Evolutionary conservation across 306 rosid species (phyloP).

Genomic region (Malus sylvestris): DNA sequence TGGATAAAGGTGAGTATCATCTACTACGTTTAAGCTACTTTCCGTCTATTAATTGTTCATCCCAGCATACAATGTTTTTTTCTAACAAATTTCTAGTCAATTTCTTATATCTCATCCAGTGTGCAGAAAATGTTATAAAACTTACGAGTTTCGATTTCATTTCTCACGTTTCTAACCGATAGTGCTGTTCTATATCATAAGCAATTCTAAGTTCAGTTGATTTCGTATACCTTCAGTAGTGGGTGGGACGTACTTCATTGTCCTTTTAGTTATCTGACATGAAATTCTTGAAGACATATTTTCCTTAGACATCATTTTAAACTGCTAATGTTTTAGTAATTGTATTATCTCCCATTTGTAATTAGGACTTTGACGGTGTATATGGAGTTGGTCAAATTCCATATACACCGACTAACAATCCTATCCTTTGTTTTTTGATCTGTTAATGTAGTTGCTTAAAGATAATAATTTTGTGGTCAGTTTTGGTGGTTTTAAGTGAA

Average conservation of each 20-base stretch:
- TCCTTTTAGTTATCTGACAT: not conserved
- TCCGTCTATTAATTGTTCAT: not conserved
- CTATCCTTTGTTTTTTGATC: not conserved
- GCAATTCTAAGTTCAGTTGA: not conserved
- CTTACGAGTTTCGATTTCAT: not conserved
- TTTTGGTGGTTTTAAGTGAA: not conserved
- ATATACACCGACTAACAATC: not conserved
- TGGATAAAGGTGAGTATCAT: conserved; percentile 66
- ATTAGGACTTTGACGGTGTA: not conserved
- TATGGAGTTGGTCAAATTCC: not conserved
- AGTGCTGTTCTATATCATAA: not conserved
- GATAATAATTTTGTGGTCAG: not conserved
- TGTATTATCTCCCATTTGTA: not conserved
- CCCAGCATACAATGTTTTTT: not conserved
- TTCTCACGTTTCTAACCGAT: not conserved
- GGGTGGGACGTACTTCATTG: not conserved
- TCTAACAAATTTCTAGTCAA: not conserved
- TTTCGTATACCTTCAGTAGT: not conserved
- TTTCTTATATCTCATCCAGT: not conserved
- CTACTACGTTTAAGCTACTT: not conserved
- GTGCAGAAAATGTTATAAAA: not conserved
- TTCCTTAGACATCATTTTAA: not conserved
- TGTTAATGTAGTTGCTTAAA: not conserved
- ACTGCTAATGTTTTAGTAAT: not conserved
- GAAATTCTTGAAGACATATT: not conserved